These are phyloP conservation scores for Cylindrotheca fusiformis DNA, from an alignment of 108 stramenopile species.

Conservation along the genomic window DNA sequence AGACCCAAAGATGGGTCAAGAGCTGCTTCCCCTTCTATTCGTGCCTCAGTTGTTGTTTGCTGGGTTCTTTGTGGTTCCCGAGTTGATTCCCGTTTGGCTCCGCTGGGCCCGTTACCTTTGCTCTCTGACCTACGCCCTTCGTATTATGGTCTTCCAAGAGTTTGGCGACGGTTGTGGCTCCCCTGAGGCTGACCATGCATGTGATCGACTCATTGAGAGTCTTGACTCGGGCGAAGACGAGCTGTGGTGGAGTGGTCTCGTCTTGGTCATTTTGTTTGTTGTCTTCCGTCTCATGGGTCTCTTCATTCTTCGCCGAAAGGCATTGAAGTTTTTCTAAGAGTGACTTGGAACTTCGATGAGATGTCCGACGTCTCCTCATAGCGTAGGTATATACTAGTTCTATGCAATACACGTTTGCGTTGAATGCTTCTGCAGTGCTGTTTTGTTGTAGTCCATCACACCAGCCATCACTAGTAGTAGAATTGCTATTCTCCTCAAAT, in stretches of 20 bases:
- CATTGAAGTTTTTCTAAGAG: too few species aligned
- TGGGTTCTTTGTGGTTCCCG: slow-evolving; percentile 69
- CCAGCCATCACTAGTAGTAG: too few species aligned
- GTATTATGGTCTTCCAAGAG: slow-evolving; percentile 60
- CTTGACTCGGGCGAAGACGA: slow-evolving; percentile 27
- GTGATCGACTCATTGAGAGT: slow-evolving; percentile 4
- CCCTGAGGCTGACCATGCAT: too few species aligned
- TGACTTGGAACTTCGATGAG: too few species aligned
- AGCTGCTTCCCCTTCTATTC: slow-evolving; percentile 72
- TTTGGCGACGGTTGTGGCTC: too few species aligned
- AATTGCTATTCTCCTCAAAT: too few species aligned
- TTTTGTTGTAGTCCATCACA: too few species aligned
- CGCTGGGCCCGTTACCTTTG: slow-evolving; percentile 76
- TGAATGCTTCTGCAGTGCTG: too few species aligned
- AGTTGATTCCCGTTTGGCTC: slow-evolving; percentile 65
- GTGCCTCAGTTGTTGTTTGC: slow-evolving; percentile 89
- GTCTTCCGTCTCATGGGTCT: slow-evolving; percentile 58
- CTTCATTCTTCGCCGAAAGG: slow-evolving; percentile 56
- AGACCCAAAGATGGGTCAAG: slow-evolving; percentile 60
- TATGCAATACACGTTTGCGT: too few species aligned
- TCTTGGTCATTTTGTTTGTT: slow-evolving; percentile 48
- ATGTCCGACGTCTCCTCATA: too few species aligned
- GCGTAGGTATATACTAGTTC: too few species aligned
- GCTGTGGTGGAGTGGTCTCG: slow-evolving; percentile 43
- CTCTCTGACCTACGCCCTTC: slow-evolving; percentile 61